Evolutionary conservation across 2,329 filamentous ascomycete genomes (phyloP).

Genomic region (Trichoderma cornu-damae): DNA sequence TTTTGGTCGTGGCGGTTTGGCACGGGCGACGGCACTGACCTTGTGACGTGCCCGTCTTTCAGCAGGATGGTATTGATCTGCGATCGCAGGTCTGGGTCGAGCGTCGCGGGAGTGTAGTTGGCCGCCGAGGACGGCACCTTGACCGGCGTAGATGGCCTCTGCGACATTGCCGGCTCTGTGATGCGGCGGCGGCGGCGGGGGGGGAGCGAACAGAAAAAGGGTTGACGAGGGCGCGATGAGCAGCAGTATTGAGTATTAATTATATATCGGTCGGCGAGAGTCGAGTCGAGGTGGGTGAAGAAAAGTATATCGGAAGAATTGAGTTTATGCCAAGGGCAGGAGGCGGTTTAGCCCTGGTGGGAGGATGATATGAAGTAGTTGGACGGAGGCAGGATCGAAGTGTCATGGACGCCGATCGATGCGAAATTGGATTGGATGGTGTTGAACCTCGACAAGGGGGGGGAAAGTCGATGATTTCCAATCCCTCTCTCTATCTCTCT

Average conservation of each 20-base stretch:
- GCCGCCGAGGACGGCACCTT: conserved; percentile 57
- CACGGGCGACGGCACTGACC: conserved; percentile 35
- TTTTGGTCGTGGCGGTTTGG: too few relatives aligned
- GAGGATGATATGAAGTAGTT: not conserved
- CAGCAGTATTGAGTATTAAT: not conserved
- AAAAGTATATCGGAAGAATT: not conserved
- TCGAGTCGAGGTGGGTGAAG: too few relatives aligned
- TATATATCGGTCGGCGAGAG: not conserved
- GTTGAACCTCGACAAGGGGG: not conserved
- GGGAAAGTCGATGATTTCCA: not conserved
- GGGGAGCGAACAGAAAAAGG: not conserved
- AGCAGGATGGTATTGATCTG: conserved; percentile 57
- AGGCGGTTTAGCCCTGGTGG: not conserved
- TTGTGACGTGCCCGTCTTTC: conserved; percentile 53
- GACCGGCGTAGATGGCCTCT: conserved; percentile 49
- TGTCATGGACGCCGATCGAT: not conserved
- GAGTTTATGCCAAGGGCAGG: too few relatives aligned
- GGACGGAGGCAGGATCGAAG: not conserved
- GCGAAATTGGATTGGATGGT: too few relatives aligned
- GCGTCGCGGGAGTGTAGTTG: conserved; percentile 55
- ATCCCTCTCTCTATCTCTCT: too few relatives aligned
- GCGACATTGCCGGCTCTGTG: conserved; percentile 38
- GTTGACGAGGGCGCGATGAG: not conserved
- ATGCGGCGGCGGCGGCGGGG: not conserved
- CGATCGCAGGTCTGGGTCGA: conserved; percentile 57